These are phyloP conservation scores for Triticum urartu DNA, from an alignment of 176 grass and related monocot species.

Conservation along the genomic window DNA sequence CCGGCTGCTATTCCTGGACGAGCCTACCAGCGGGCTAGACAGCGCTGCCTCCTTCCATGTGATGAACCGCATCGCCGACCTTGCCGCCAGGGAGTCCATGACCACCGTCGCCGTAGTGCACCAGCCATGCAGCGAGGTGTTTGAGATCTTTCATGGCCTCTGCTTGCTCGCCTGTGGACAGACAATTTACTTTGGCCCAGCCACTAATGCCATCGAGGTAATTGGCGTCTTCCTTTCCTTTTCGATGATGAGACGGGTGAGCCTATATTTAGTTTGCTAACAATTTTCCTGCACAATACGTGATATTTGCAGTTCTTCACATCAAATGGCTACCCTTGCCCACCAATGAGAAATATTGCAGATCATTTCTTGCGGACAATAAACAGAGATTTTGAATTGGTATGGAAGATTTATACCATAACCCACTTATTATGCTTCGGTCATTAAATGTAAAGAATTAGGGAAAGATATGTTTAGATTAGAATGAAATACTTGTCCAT, in stretches of 20 bases:
- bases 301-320: conserved; percentile 56
- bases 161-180: conserved; percentile 51
- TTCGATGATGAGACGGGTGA: background rate
- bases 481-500: too few relatives aligned
- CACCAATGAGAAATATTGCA: conserved; percentile 52
- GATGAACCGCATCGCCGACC: conserved; percentile 33
- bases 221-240: background rate
- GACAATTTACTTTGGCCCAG: conserved; percentile 54
- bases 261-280: background rate
- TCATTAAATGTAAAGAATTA: too few relatives aligned
- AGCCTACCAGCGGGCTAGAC: conserved; percentile 62
- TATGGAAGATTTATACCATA: too few relatives aligned
- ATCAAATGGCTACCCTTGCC: conserved; percentile 57
- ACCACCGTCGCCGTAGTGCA: conserved; percentile 52
- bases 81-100: conserved; percentile 43
- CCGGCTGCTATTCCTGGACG: conserved; percentile 49
- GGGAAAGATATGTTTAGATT: too few relatives aligned
- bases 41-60: conserved; percentile 62
- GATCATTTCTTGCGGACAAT: conserved; percentile 66
- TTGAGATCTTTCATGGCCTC: conserved; percentile 54
- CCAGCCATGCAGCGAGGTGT: conserved; percentile 64
- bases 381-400: conserved; percentile 67
- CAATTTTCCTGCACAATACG: background rate
- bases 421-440: too few relatives aligned
- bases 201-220: conserved; percentile 35